Percentiles rank a stretch among this genome's conserved stretches.
Conservation (phyloP, 2,329 filamentous ascomycete species). For the Diaporthe sp. region DNA sequence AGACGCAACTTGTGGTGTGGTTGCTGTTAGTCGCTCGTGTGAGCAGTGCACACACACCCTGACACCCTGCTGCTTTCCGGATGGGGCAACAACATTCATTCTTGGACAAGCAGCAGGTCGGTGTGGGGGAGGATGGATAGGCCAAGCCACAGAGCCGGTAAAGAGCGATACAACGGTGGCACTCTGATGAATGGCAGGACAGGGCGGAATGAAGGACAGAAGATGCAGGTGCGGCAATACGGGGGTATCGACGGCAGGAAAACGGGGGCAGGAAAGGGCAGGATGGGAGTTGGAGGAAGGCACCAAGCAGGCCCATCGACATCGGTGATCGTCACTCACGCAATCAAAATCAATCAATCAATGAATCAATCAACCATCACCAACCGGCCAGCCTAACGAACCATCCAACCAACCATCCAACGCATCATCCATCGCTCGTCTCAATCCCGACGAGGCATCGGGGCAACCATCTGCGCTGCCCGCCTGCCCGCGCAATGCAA, state of each 20-base stretch:
- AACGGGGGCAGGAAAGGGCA: background rate
- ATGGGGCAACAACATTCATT: background rate
- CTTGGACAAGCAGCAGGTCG: background rate
- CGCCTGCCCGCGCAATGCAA: background rate
- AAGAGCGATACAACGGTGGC: background rate
- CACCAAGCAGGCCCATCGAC: background rate
- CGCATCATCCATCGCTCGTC: conserved; percentile 10
- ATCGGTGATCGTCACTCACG: background rate
- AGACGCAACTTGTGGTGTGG: background rate
- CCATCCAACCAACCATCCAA: background rate
- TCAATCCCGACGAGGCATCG: background rate
- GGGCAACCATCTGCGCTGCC: background rate
- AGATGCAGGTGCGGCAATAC: conserved; percentile 2
- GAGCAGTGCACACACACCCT: background rate
- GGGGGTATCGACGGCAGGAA: conserved; percentile 8
- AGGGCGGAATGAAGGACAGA: background rate
- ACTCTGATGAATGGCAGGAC: background rate
- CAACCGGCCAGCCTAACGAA: background rate
- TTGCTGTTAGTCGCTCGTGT: background rate
- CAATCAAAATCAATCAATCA: conserved; percentile 16
- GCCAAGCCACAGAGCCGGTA: background rate
- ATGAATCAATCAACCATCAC: background rate
- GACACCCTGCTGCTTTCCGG: background rate
- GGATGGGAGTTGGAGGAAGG: background rate
- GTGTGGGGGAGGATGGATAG: background rate